phyloP scores from a whole-genome alignment of 1,284 basidiomycete genomes.

The Cryptococcus depauperatus region DNA sequence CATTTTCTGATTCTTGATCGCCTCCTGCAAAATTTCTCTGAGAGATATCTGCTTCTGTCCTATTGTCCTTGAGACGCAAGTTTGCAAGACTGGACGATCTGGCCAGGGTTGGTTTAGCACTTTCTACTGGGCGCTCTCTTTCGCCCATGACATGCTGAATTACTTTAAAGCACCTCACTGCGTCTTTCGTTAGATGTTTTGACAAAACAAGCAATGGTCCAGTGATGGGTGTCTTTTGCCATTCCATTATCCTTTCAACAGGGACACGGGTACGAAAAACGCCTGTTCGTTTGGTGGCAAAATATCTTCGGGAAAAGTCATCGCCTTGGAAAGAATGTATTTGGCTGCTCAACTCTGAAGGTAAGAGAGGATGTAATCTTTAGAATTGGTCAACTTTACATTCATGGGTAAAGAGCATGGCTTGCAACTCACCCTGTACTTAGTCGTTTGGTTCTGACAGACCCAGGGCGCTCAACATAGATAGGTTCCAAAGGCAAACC shows the following conservation, averaged over 20 bases:
- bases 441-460: constrained; percentile 45
- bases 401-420: not conserved
- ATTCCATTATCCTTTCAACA: constrained; percentile 73
- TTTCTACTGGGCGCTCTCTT: constrained; percentile 53
- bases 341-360: constrained; percentile 65
- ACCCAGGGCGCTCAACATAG: constrained; percentile 46
- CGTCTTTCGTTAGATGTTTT: constrained; percentile 53
- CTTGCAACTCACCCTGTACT: constrained; percentile 54
- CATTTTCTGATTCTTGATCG: constrained; percentile 1
- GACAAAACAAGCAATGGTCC: constrained; percentile 66
- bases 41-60: constrained; percentile 6
- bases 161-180: constrained; percentile 74
- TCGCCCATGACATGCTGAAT: constrained; percentile 89
- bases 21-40: constrained; percentile 9
- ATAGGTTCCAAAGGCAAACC: constrained; percentile 59
- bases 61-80: constrained; percentile 6
- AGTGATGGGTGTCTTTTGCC: constrained; percentile 69
- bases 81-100: constrained; percentile 3
- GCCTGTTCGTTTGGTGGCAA: constrained; percentile 75
- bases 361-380: constrained; percentile 62
- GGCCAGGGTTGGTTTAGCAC: constrained; percentile 13
- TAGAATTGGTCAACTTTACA: not conserved
- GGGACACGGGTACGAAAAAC: constrained; percentile 64
- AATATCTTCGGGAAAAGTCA: constrained; percentile 74
- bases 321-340: constrained; percentile 76